Evolutionary conservation across 2,329 filamentous ascomycete genomes (phyloP), one percentile per base, ranked within the genome.

Genomic region (Ophiosphaerella narmari): DNA sequence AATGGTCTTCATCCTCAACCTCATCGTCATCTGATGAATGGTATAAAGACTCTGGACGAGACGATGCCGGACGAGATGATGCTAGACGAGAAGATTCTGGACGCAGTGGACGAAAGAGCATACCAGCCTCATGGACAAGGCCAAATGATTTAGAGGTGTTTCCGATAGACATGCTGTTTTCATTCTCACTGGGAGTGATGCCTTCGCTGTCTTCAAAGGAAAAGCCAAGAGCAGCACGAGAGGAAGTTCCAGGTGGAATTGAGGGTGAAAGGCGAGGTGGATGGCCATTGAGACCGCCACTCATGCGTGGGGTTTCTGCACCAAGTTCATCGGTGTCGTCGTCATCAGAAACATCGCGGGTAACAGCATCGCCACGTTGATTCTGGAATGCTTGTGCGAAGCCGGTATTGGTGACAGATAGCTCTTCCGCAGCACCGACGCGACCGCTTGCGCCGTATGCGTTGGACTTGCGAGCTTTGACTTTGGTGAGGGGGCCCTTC

Each of bases 361-460:
- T 50, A 8, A 69, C 59, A 16, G 69, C 66, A 14, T 58, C 56
- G 7, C 57, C 62, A 39, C 67, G 63, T 41, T 69, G 64, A 11
- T 49, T 54, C 13, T 65, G 56, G 34, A 73, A 72, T 11, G 68
- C 68, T 42, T 71, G 63, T 5, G 62, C 53, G 21, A 72, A 73
- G 4, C 68, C 69, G 14, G 68, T 64, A 3, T 52, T 52, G 0
- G 65, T 53, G 14, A 66, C 39, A 0, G 56, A 43, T 4, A 74
- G 54, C 35, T 68, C 66, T 34, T 67, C 63, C 12, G 67, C 67
- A 33, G 60, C 57, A 23, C 62, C 60, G 35, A 68, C 57, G 23
- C 68, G 69, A 42, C 70, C 71, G 46, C 61, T 63, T 18, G 72
- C 59, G 33, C 73, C 73, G 47, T 75, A 75, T 1, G 70, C 69